Base-by-base conservation (phyloP, 2,329 filamentous ascomycete species). In the Lachnellula subtilissima region DNA sequence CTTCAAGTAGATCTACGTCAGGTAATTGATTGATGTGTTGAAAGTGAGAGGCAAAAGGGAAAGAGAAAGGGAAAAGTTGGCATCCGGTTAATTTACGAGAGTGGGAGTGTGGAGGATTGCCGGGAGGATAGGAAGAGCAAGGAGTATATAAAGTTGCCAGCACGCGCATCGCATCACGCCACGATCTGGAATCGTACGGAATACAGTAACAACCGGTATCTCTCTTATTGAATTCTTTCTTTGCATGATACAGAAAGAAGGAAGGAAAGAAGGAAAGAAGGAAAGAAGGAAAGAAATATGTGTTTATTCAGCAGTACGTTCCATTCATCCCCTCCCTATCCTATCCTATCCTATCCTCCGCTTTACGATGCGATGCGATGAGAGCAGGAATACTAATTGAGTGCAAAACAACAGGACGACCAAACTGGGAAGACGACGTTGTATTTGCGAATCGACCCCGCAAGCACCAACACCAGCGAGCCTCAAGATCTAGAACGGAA, bases 381-480 rank as follows among this genome's bases (percentile, higher is more conserved):
- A 12, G 9, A 32, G 28, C 28, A 1, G 4, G 28, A 32, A 9
- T 32, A 32, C 17, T 42, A 42, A 19, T 19, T 7, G 5, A 42
- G 15, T 12, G 15, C 1, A 7, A 7, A 6, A 15, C 2, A 17
- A 19, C 56, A 61, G 59, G 56, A 5, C 55, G 54, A 8, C 61
- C 64, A 22, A 55, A 48, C 37, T 65, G 63, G 63, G 63, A 65
- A 61, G 63, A 65, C 40, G 62, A 64, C 23, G 54, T 66, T 42
- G 52, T 57, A 43, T 62, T 62, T 43, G 53, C 59, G 14, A 57
- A 58, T 25, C 64, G 59, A 28, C 61, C 35, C 39, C 54, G 39
- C 25, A 11, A 32, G 8, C 28, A 9, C 28, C 28, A 32, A 9
- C 28, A 11, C 1, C 28, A 11, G 28, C 28, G 28, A 56, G 25